Conservation (phyloP, 345 rosid species). For the Corchorus olitorius region DNA sequence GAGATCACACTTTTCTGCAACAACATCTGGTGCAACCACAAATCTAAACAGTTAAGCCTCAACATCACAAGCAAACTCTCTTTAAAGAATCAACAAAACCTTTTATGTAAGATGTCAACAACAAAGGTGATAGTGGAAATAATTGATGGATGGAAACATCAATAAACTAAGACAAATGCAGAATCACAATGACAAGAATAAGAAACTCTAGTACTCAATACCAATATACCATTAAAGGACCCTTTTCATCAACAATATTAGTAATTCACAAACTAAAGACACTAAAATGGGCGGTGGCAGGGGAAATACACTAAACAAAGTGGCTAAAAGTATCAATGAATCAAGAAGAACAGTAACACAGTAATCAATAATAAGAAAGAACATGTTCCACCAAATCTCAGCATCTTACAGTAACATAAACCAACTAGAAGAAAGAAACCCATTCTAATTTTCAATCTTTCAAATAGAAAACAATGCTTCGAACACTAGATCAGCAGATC, state of each 20-base stretch:
- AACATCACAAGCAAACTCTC: slow-evolving; percentile 7
- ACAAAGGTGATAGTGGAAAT: neutral
- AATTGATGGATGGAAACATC: neutral
- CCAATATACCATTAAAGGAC: neutral
- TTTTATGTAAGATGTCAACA: neutral
- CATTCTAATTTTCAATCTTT: slow-evolving; percentile 17
- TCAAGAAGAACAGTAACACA: neutral
- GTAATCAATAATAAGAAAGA: neutral
- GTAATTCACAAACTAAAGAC: neutral
- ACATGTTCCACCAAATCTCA: neutral
- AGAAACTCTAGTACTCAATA: neutral
- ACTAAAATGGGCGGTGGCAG: neutral
- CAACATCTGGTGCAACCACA: slow-evolving; percentile 25
- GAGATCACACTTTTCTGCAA: slow-evolving; percentile 68
- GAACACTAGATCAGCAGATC: slow-evolving; percentile 28
- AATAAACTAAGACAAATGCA: neutral
- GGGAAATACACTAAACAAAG: neutral
- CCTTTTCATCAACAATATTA: neutral
- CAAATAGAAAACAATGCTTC: neutral
- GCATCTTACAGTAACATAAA: neutral
- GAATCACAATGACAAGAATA: neutral
- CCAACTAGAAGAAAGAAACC: slow-evolving; percentile 4
- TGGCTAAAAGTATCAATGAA: neutral
- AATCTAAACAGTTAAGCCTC: neutral
- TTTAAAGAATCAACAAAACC: slow-evolving; percentile 3